A percentile compares a stretch with the other conserved stretches of the same genome.
Evolutionary conservation across 345 rosid species (phyloP).

Genomic region (Stellera chamaejasme): DNA sequence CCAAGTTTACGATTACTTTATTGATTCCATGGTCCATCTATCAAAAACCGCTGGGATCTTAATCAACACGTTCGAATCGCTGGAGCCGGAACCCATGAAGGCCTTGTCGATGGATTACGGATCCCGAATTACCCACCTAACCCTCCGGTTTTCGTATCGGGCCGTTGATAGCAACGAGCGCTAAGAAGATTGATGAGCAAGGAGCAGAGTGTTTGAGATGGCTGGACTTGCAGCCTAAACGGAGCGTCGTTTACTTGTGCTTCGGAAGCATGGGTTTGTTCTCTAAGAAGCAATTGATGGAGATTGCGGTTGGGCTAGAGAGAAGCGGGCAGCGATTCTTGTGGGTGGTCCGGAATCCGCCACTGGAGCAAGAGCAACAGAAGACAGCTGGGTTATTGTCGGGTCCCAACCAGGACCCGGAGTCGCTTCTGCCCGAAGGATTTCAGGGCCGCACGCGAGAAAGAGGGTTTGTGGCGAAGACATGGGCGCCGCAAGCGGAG

Average conservation of each 20-base stretch:
- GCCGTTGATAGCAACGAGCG: constrained; percentile 10
- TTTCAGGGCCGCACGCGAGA: constrained; percentile 26
- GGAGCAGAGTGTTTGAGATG: constrained; percentile 23
- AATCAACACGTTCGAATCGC: constrained; percentile 21
- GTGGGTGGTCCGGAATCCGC: constrained; percentile 42
- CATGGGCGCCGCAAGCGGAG: constrained; percentile 26
- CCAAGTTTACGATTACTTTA: background rate
- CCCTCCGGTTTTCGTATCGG: constrained; percentile 32
- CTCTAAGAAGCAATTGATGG: constrained; percentile 25
- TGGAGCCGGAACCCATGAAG: constrained; percentile 19
- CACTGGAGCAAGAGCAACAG: background rate
- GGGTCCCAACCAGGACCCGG: background rate
- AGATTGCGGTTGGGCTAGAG: constrained; percentile 35
- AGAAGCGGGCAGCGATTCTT: constrained; percentile 27
- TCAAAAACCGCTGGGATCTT: constrained; percentile 26
- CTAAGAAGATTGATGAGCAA: no score
- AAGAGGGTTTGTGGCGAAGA: constrained; percentile 15
- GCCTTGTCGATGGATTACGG: constrained; percentile 23
- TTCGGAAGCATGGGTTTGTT: constrained; percentile 60
- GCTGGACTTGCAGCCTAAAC: constrained; percentile 41
- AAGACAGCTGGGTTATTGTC: no score
- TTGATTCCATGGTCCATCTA: constrained; percentile 2
- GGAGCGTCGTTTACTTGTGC: constrained; percentile 42
- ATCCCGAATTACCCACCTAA: constrained; percentile 1
- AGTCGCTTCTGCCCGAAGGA: constrained; percentile 25